These are phyloP conservation scores for Xylaria arbuscula DNA, from an alignment of 2,329 filamentous ascomycete genomes.

Conservation along the genomic window DNA sequence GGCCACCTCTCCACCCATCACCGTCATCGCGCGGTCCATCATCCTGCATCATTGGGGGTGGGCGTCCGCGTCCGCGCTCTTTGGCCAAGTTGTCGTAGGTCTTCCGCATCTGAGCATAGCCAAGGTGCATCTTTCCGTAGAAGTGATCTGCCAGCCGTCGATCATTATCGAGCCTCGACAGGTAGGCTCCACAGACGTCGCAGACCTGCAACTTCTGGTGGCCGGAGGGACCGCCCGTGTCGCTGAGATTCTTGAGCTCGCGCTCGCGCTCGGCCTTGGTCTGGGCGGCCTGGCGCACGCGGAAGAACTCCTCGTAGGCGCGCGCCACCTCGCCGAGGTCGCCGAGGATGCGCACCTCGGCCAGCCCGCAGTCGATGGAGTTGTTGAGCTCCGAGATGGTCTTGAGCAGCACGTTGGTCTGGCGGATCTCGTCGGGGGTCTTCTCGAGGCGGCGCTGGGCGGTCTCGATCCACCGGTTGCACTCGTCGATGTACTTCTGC, in stretches of 20 bases:
- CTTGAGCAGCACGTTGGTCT: constrained; percentile 91
- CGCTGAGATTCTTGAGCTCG: constrained; percentile 88
- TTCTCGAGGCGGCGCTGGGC: constrained; percentile 94
- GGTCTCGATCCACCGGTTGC: constrained; percentile 90
- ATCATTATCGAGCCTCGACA: constrained; percentile 93
- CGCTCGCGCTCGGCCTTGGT: constrained; percentile 86
- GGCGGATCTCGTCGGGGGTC: constrained; percentile 95
- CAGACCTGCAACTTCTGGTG: constrained; percentile 99
- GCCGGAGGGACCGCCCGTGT: constrained; percentile 91
- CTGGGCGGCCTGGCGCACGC: constrained; percentile 81
- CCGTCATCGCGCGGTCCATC: constrained; percentile 63
- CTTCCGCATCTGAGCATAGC: constrained; percentile 98
- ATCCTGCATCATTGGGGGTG: constrained; percentile 54
- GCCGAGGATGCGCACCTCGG: constrained; percentile 87
- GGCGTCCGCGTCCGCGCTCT: constrained; percentile 77
- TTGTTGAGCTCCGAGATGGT: constrained; percentile 82
- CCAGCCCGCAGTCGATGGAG: constrained; percentile 82
- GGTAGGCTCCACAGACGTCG: constrained; percentile 96
- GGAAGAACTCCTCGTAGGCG: constrained; percentile 88
- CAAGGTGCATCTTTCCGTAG: constrained; percentile 99
- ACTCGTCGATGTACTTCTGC: constrained; percentile 96
- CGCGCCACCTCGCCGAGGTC: constrained; percentile 83
- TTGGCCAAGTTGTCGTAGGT: constrained; percentile 88
- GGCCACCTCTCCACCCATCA: constrained; percentile 57
- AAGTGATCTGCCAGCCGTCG: constrained; percentile 95